phyloP scores from a whole-genome alignment of 2,329 filamentous ascomycete genomes.

The Penicillium aurantiogriseum region DNA sequence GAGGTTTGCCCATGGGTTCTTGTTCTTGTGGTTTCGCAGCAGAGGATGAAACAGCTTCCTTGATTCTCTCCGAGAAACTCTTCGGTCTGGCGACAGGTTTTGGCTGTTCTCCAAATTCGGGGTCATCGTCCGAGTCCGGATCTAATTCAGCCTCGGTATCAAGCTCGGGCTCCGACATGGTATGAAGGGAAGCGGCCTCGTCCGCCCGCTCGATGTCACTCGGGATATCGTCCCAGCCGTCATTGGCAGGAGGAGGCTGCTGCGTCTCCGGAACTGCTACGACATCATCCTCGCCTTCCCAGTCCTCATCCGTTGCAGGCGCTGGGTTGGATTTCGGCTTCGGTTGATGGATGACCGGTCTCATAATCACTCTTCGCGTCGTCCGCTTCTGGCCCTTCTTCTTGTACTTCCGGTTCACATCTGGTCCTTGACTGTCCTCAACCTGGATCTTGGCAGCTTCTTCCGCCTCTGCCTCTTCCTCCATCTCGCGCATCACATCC shows the following conservation, averaged over 20 bases:
- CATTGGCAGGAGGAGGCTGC: slow-evolving; percentile 10
- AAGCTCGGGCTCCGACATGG: slow-evolving; percentile 30
- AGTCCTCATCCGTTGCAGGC: slow-evolving; percentile 17
- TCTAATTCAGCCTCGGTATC: slow-evolving; percentile 22
- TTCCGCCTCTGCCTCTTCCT: slow-evolving; percentile 35
- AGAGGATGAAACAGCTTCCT: slow-evolving; percentile 33
- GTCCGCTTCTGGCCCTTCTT: slow-evolving; percentile 53
- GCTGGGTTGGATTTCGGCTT: slow-evolving; percentile 25
- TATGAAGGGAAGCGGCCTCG: slow-evolving; percentile 28
- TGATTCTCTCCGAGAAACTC: slow-evolving; percentile 39
- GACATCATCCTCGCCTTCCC: slow-evolving; percentile 31
- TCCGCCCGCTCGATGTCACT: slow-evolving; percentile 8
- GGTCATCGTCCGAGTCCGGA: slow-evolving; percentile 28
- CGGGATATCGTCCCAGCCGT: slow-evolving; percentile 11
- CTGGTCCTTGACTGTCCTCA: slow-evolving; percentile 37
- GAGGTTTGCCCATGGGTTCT: background rate
- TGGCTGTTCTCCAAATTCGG: slow-evolving; percentile 28
- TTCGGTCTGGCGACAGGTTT: slow-evolving; percentile 25
- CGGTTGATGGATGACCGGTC: slow-evolving; percentile 38
- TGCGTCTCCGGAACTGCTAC: slow-evolving; percentile 33
- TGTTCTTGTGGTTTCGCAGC: slow-evolving; percentile 19
- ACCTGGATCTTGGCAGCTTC: slow-evolving; percentile 33
- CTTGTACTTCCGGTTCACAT: slow-evolving; percentile 35
- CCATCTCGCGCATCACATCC: slow-evolving; percentile 46
- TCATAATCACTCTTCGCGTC: slow-evolving; percentile 46